Evolutionary conservation across 208 protist genomes (phyloP), one percentile per base, ranked within the genome.

Genomic region (Spironucleus salmonicida): DNA sequence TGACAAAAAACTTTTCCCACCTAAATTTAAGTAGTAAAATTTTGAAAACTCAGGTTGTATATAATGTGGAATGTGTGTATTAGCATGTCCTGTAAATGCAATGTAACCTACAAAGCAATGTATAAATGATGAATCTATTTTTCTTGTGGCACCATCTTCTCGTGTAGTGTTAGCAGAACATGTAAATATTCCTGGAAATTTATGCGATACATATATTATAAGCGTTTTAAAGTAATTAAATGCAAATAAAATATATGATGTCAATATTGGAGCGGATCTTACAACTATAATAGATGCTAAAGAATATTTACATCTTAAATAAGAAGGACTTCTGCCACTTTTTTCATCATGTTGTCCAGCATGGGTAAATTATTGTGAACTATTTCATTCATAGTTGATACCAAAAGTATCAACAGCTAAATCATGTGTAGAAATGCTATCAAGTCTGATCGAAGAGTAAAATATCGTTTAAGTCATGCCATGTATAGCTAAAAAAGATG

Each of bases 61-160:
- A 64, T 78, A 68, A 27, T 88, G 85, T 59, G 85, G 85, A 30
- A 80, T 85, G 30, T 88, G 85, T 78, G 75, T 82, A n/a, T 32
- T 58, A 0, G 58, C 79, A 26, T 88, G 85, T 67, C 82, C 82
- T 27, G 61, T 78, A 32, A 80, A 78, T 13, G 77, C 84, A 1
- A 74, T 87, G 38, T 29, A 41, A 0, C 82, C 82, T 62, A 68
- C 74, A 82, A 1, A 13, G 61, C 0, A 30, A 45, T 11, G 64
- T 15, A 27, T n/a, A 40, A 32, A 45, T 26, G 4, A n/a, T 9
- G 4, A 77, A 82, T 32, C 9, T n/a, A 35, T 71, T 35, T 9
- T 4, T 49, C 1, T 80, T 27, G 61, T 80, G 45, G 81, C 67
- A 15, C 81, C 81, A n/a, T 69, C 81, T 11, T 35, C 45, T 1